A percentile compares a stretch with the other conserved stretches of the same genome.
Evolutionary conservation across 306 rosid species (phyloP).

Genomic region (Quercus mongolica): DNA sequence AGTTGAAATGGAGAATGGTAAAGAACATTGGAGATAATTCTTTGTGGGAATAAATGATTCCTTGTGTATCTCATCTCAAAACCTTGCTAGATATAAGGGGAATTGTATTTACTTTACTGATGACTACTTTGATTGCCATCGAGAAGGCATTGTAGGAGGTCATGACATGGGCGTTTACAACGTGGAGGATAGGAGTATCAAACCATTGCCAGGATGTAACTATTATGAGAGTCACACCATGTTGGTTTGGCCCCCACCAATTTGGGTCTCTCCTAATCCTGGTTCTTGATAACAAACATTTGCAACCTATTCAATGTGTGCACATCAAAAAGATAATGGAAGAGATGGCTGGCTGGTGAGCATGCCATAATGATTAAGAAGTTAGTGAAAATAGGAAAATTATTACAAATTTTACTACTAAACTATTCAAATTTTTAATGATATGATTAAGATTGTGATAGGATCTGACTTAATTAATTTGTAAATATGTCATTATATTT

Average conservation of each 20-base stretch:
- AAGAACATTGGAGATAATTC: background rate
- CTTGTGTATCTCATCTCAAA: background rate
- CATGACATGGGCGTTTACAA: background rate
- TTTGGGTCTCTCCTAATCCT: no score
- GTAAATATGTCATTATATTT: no score
- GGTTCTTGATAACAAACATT: no score
- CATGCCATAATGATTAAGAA: no score
- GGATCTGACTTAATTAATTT: no score
- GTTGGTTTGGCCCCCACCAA: background rate
- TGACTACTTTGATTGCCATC: background rate
- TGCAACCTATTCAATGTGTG: no score
- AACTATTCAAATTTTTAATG: no score
- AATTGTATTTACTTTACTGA: background rate
- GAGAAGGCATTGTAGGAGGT: background rate
- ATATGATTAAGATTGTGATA: no score
- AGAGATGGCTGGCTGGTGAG: no score
- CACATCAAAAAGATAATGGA: no score
- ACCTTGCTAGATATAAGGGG: background rate
- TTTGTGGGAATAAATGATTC: background rate
- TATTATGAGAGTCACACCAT: background rate
- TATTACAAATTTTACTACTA: no score
- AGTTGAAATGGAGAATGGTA: background rate
- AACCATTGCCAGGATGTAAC: background rate
- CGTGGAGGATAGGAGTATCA: background rate
- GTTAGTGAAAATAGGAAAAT: no score